Percentiles rank a stretch among this genome's conserved stretches.
Evolutionary conservation across 108 stramenopile species (phyloP).

Genomic region (Skeletonema grethae): DNA sequence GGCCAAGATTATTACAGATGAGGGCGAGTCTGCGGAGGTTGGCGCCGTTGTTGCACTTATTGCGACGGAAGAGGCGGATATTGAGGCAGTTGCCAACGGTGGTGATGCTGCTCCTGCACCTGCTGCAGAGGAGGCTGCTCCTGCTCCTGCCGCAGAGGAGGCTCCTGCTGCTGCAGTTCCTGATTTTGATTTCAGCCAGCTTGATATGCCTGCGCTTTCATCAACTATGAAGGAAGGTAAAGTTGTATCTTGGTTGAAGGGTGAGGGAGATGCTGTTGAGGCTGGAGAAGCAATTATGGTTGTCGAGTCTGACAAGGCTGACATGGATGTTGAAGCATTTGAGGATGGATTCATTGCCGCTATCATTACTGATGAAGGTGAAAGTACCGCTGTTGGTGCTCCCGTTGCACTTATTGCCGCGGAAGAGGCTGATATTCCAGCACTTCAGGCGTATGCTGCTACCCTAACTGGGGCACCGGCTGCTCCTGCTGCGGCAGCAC

Average conservation of each 20-base stretch:
- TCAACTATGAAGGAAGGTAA: constrained; percentile 99
- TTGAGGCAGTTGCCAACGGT: constrained; percentile 64
- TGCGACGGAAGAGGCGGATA: constrained; percentile 64
- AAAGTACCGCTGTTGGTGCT: constrained; percentile 86
- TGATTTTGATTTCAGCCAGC: constrained; percentile 76
- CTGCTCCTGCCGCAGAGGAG: constrained; percentile 47
- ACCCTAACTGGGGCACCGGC: constrained; percentile 45
- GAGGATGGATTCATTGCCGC: constrained; percentile 95
- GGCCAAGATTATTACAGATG: constrained; percentile 85
- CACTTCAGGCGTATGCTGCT: constrained; percentile 80
- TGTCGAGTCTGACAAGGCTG: constrained; percentile 97
- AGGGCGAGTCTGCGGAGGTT: constrained; percentile 80
- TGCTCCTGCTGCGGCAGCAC: constrained; percentile 50
- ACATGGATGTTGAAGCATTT: constrained; percentile 98
- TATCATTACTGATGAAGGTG: constrained; percentile 92
- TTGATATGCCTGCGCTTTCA: constrained; percentile 97
- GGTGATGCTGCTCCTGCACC: constrained; percentile 37
- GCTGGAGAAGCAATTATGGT: constrained; percentile 96
- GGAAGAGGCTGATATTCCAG: constrained; percentile 77
- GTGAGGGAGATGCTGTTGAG: constrained; percentile 88
- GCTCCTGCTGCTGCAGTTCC: constrained; percentile 48
- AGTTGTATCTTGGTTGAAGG: constrained; percentile 95
- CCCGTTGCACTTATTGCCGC: constrained; percentile 92
- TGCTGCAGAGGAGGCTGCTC: constrained; percentile 16
- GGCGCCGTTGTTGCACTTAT: constrained; percentile 86